Base-by-base conservation (phyloP, 139 green algal genomes). In the Picochlorum costavermella region DNA sequence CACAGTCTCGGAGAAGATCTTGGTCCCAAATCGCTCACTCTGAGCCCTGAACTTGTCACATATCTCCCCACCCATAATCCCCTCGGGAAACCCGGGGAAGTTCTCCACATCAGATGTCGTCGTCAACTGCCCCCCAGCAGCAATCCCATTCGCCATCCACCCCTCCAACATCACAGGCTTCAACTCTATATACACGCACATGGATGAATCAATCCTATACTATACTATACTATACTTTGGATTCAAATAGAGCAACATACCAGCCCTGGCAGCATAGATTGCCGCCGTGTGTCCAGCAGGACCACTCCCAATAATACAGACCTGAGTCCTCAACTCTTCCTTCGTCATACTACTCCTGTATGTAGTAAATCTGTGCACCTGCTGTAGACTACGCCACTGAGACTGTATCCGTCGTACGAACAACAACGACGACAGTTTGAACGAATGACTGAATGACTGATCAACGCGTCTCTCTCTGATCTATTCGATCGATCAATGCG, bases 11-110 rank as follows among this genome's bases (percentile, higher is more conserved):
- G 78, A 82, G 50, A 84, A 85, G 50, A 94, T 87, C 4, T 59
- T 59, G 2, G 87, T 86, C 44, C 83, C 81, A 65, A 86, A 95
- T 1, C 81, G 69, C 48, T 75, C 59, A 45, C 64, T 83, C 63
- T 94, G 86, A 6, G 77, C 51, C 53, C 71, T 72, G 56, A 92
- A 89, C 9, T 72, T 71, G 29, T 86, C 78, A 26, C 59, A 84
- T 4, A 95, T 69, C 20, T 94, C 88, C n/a, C 75, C 67, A 3
- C 92, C 92, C 11, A 92, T 89, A 20, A 98, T 89, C 23, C 92
- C 92, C 53, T 97, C 90, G 9, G 92, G 92, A 61, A 98, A 98
- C 12, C 93, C 92, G 36, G 93, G 93, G 68, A 94, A 96, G 71
- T 96, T 96, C 55, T 96, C 89, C 14, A 95, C 85, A 43, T 95